Evolutionary conservation across 1,284 basidiomycete species (phyloP), one percentile per base, ranked within the genome.

Genomic region (Naganishia cerealis): DNA sequence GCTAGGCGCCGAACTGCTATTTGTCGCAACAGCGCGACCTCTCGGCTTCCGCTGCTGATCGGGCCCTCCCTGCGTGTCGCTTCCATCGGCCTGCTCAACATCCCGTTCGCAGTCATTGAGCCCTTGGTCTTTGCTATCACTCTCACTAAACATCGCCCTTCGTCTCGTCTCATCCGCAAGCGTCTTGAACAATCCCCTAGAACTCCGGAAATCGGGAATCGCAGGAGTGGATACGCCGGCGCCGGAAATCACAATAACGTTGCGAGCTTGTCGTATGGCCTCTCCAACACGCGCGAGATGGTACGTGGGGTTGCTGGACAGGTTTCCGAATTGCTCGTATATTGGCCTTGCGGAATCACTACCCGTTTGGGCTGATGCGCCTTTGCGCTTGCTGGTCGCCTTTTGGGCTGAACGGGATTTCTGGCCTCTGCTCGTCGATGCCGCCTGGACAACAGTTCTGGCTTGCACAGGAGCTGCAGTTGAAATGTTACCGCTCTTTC

Each of bases 161-260:
- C 61, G 50, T 21, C 18, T 42, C 36, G 26, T 52, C 15, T 85
- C 79, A 90, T 92, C 38, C 53, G 42, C 21, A 65, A 84, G 80
- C 56, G 86, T 85, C 73, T 88, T 87, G 78, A 95, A 95, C 33
- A 96, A 82, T 24, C 93, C 93, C 53, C 87, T 86, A 5, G 89
- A 81, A 1, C 90, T 93, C 72, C 94, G 84, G 79, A 97, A 97
- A 81, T 96, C 94, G 39, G 94, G 93, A 56, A 97, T 96, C 56
- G 91, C 91, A 48, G 88, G 86, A 2, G 94, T 92, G 59, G 91
- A 94, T 71, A 96, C 91, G 39, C 94, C 94, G 62, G 94, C 94
- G 70, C 92, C 92, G 91, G 70, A 92, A 54, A 95, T 86, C 71
- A 94, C 88, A 33, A 92, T 90, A 73, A 95, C 86, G 57, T 90